These are phyloP conservation scores for Buddleja alternifolia DNA, from an alignment of 257 asterid species.

Conservation along the genomic window DNA sequence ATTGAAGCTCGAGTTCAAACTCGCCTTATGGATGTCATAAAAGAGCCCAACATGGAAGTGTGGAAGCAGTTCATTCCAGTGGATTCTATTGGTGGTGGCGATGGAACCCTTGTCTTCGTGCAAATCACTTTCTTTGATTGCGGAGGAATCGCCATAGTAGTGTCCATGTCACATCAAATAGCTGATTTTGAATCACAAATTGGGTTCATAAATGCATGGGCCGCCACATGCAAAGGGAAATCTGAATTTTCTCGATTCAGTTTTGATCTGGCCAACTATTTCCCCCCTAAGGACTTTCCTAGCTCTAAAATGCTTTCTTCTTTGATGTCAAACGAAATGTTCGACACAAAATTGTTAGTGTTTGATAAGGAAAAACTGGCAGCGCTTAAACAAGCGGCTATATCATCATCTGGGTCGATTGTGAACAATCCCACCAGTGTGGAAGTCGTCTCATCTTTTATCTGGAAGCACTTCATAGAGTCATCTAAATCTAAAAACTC, in stretches of 20 bases:
- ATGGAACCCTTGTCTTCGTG: too few relatives aligned
- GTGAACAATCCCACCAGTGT: slow-evolving; percentile 44
- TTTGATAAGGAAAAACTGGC: slow-evolving; percentile 39
- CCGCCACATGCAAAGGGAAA: slow-evolving; percentile 23
- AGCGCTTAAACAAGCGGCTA: background rate
- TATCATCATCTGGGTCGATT: background rate
- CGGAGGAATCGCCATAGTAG: too few relatives aligned
- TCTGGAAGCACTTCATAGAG: slow-evolving; percentile 39
- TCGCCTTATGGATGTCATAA: too few relatives aligned
- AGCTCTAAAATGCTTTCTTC: background rate
- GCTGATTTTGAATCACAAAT: background rate
- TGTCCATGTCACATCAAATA: slow-evolving; percentile 40
- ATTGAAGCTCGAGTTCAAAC: too few relatives aligned
- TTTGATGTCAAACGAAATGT: background rate
- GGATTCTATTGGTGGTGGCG: too few relatives aligned
- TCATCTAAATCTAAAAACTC: background rate
- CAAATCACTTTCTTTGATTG: too few relatives aligned
- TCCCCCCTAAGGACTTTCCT: slow-evolving; percentile 31
- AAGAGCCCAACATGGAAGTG: too few relatives aligned
- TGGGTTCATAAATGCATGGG: slow-evolving; percentile 43
- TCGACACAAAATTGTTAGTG: slow-evolving; percentile 33
- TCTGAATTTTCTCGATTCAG: background rate
- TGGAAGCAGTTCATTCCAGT: too few relatives aligned
- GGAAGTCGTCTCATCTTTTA: slow-evolving; percentile 44
- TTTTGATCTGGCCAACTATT: slow-evolving; percentile 17